Evolutionary conservation across 139 green algal species (phyloP), one percentile per base, ranked within the genome.

Genomic region (Closterium sp.): DNA sequence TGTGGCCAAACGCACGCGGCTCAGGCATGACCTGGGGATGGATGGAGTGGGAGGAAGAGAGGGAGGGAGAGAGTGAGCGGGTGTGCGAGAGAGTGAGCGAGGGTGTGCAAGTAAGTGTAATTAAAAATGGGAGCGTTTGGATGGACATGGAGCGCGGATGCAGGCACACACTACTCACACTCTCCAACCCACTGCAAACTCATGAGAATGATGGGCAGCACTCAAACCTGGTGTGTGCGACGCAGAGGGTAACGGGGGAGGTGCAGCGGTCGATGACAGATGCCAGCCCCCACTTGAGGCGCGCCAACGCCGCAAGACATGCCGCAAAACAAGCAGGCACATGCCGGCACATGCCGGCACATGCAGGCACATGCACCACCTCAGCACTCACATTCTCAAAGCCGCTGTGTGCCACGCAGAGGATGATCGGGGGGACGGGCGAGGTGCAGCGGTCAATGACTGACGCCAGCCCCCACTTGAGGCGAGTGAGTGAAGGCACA

Each of bases 221-320:
- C n/a, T n/a, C n/a, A n/a, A n/a, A n/a, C n/a, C n/a, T n/a, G n/a
- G n/a, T 93, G 86, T 91, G 90, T 27, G 9, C 84, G 9, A 90
- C 70, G 19, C 32, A 87, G 32, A 93, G 31, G 19, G 90, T 86
- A 0, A 31, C 70, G 31, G 11, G n/a, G 7, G 50, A 29, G 28
- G 84, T 87, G 84, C n/a, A 87, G 50, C 86, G 73, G 27, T 89
- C 91, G 42, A 93, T 87, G 24, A 93, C 19, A 6, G 31, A 87
- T 4, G 30, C 86, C 13, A 91, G 22, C 9, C 91, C 91, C 91
- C 91, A 93, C 87, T 93, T 91, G 10, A 93, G 62, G 29, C 91
- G 70, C 19, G 50, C 9, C 19, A 91, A 38, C 4, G 91, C 86
- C 24, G 27, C 30, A 73, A 73, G 13, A 21, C 50, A 73, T 73